A percentile compares a stretch with the other conserved stretches of the same genome.
These are phyloP conservation scores for Spongiforma sp. DNA, from an alignment of 1,284 basidiomycete species.

Conservation along the genomic window DNA sequence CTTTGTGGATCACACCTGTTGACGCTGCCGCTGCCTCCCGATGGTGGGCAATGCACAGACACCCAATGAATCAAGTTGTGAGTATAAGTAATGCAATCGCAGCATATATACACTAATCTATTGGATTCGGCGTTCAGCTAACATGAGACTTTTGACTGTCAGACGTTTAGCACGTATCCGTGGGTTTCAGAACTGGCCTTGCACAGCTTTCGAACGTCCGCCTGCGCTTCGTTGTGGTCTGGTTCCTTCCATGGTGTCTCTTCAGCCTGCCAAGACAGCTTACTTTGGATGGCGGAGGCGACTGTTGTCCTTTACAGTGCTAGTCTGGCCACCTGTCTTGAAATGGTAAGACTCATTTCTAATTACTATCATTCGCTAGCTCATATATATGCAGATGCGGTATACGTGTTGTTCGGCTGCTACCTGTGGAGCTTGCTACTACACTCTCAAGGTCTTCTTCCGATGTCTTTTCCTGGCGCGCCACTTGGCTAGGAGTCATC, in stretches of 20 bases:
- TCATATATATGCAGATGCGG: slow-evolving; percentile 6
- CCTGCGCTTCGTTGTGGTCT: slow-evolving; percentile 1
- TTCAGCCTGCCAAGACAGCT: neutral
- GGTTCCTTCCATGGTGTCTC: neutral
- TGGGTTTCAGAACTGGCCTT: slow-evolving; percentile 19
- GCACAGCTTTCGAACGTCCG: slow-evolving; percentile 29
- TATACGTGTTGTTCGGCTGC: slow-evolving; percentile 2
- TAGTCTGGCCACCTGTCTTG: neutral
- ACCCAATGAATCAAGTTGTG: slow-evolving; percentile 11
- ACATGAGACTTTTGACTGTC: neutral
- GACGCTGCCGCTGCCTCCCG: slow-evolving; percentile 24
- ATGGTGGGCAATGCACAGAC: slow-evolving; percentile 22
- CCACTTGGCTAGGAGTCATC: slow-evolving; percentile 1
- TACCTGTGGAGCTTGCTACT: slow-evolving; percentile 7
- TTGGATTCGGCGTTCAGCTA: slow-evolving; percentile 1
- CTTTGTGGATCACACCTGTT: slow-evolving; percentile 2
- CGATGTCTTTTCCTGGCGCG: too few relatives aligned
- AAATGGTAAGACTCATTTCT: slow-evolving; percentile 13
- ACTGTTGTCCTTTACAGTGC: neutral
- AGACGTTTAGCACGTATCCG: slow-evolving; percentile 5
- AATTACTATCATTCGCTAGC: neutral
- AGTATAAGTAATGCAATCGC: slow-evolving; percentile 15
- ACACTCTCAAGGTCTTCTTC: too few relatives aligned
- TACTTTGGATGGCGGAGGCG: neutral
- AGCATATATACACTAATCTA: slow-evolving; percentile 26